Conservation (phyloP, 441 rosid species). For the Gossypium laxum region DNA sequence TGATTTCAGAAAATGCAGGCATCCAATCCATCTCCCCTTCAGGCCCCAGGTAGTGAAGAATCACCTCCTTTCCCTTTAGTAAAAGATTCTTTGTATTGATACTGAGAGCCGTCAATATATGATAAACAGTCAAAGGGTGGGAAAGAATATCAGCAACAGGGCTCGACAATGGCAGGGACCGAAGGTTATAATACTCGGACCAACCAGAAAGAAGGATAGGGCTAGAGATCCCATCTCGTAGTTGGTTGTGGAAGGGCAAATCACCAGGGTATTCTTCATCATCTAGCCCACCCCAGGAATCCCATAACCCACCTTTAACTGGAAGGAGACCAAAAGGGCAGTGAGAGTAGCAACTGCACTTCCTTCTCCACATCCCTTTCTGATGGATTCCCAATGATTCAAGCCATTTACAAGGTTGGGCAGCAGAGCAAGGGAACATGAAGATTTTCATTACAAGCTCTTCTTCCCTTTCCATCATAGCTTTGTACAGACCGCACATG, state of each 20-base stretch:
- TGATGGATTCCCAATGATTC: constrained; percentile 36
- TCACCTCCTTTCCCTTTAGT: constrained; percentile 36
- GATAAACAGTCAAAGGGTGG: constrained; percentile 32
- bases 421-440: constrained; percentile 29
- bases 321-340: constrained; percentile 42
- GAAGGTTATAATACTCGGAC: constrained; percentile 40
- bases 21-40: constrained; percentile 42
- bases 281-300: constrained; percentile 36
- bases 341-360: constrained; percentile 37
- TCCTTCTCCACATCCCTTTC: constrained; percentile 45
- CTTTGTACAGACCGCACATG: constrained; percentile 34
- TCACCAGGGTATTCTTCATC: constrained; percentile 30
- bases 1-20: constrained; percentile 38
- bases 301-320: constrained; percentile 34
- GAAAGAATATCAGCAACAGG: constrained; percentile 41
- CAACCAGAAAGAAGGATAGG: constrained; percentile 42
- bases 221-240: constrained; percentile 26
- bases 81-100: constrained; percentile 33
- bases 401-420: constrained; percentile 38
- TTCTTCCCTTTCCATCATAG: constrained; percentile 49
- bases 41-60: constrained; percentile 41
- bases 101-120: constrained; percentile 31
- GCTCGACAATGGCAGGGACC: constrained; percentile 33
- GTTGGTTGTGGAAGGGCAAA: constrained; percentile 28
- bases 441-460: constrained; percentile 38